These are phyloP conservation scores for Microbotryum scabiosae DNA, from an alignment of 1,284 basidiomycete genomes.

Conservation along the genomic window DNA sequence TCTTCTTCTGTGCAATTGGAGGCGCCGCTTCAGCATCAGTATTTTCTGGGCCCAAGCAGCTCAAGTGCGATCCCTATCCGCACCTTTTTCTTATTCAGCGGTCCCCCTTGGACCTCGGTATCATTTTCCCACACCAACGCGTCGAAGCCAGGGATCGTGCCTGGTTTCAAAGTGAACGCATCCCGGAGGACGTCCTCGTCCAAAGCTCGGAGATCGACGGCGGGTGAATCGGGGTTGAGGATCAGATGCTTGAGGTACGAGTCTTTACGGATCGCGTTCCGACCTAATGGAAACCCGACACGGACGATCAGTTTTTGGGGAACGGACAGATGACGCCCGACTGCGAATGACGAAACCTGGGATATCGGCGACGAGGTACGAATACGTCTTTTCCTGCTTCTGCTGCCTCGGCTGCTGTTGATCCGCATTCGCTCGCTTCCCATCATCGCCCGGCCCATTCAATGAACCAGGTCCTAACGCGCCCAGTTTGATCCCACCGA, in stretches of 20 bases:
- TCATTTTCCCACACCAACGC: conserved; percentile 22
- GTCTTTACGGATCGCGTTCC: conserved; percentile 29
- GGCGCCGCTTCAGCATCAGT: neutral
- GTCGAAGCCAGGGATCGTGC: conserved; percentile 26
- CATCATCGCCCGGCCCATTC: neutral
- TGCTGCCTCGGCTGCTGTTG: conserved; percentile 17
- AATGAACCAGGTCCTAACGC: neutral
- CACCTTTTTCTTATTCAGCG: conserved; percentile 6
- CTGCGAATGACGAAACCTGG: conserved; percentile 21
- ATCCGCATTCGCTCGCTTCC: neutral
- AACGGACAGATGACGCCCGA: too few species aligned
- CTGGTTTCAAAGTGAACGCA: conserved; percentile 28
- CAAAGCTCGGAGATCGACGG: conserved; percentile 10
- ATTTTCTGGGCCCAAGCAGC: neutral
- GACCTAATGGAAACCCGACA: conserved; percentile 10
- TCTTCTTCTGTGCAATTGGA: conserved; percentile 17
- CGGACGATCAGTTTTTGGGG: neutral
- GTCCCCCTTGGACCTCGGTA: neutral
- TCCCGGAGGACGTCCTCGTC: conserved; percentile 27
- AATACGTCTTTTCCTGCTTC: conserved; percentile 32
- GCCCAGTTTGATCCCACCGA: conserved; percentile 25
- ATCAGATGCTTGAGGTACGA: conserved; percentile 24
- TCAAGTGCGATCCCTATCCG: neutral
- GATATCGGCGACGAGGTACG: conserved; percentile 30
- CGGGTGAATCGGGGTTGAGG: conserved; percentile 30